phyloP scores from a whole-genome alignment of 1,284 basidiomycete species.

The Flammula alnicola region DNA sequence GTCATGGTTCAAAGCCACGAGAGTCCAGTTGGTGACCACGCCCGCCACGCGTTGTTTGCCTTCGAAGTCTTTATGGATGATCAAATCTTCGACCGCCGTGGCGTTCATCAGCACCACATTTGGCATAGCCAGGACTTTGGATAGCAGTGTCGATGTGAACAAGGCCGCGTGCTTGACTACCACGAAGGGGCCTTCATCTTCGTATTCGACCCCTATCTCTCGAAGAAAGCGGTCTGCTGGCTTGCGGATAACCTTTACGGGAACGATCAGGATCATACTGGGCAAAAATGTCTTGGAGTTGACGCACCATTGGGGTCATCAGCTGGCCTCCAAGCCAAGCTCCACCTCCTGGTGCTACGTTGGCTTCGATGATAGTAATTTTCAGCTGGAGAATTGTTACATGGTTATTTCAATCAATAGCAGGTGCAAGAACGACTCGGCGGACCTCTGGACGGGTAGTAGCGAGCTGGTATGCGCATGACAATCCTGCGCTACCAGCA shows the following conservation, averaged over 20 bases:
- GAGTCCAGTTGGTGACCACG: conserved; percentile 87
- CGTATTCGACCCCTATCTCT: conserved; percentile 78
- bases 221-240: conserved; percentile 78
- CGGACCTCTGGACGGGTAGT: conserved; percentile 66
- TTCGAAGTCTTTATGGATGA: conserved; percentile 65
- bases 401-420: not conserved
- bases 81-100: conserved; percentile 79
- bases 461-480: conserved; percentile 78
- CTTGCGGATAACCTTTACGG: conserved; percentile 72
- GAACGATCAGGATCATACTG: not conserved
- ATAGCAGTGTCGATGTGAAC: conserved; percentile 82
- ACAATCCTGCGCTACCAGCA: conserved; percentile 80
- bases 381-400: conserved; percentile 48
- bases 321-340: conserved; percentile 85
- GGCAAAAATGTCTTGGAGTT: not conserved
- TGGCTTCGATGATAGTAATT: conserved; percentile 83
- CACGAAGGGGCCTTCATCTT: conserved; percentile 82
- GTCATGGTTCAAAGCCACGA: conserved; percentile 82
- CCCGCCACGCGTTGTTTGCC: conserved; percentile 76
- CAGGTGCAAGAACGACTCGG: conserved; percentile 1
- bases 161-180: conserved; percentile 84
- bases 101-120: conserved; percentile 82
- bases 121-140: conserved; percentile 72
- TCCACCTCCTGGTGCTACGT: conserved; percentile 81
- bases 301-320: conserved; percentile 78